Percentiles rank a stretch among this genome's conserved stretches.
phyloP scores from a whole-genome alignment of 495 filamentous ascomycete genomes.

The Hypoxylon perforatum region DNA sequence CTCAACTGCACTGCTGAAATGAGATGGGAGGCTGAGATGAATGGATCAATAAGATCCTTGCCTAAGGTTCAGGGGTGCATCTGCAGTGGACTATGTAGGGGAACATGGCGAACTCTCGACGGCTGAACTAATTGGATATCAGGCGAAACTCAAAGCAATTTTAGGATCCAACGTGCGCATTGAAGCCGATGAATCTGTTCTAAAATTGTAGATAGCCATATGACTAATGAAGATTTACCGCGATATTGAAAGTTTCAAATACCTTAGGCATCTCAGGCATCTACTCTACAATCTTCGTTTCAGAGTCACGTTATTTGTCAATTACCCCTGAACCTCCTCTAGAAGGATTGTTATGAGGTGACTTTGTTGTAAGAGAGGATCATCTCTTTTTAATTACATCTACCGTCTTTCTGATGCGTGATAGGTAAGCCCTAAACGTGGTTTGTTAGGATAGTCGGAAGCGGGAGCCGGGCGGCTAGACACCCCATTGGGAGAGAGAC shows the following conservation, averaged over 20 bases:
- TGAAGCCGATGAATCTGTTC: no score
- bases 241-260: no score
- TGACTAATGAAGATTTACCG: no score
- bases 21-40: constrained; percentile 1
- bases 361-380: background rate
- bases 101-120: background rate
- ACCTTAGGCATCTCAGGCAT: background rate
- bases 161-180: no score
- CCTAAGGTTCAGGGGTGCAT: constrained; percentile 8
- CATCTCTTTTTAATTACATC: constrained; percentile 2
- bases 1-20: background rate
- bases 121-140: no score
- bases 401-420: constrained; percentile 7
- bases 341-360: constrained; percentile 4
- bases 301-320: background rate
- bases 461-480: constrained; percentile 23
- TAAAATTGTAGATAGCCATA: no score
- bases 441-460: constrained; percentile 31
- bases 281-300: background rate
- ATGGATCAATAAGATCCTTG: background rate
- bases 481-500: constrained; percentile 37
- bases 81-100: background rate
- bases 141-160: no score
- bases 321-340: background rate
- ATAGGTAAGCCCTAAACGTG: constrained; percentile 22